These are phyloP conservation scores for Skeletonema tropicum DNA, from an alignment of 108 stramenopile genomes.

Conservation along the genomic window DNA sequence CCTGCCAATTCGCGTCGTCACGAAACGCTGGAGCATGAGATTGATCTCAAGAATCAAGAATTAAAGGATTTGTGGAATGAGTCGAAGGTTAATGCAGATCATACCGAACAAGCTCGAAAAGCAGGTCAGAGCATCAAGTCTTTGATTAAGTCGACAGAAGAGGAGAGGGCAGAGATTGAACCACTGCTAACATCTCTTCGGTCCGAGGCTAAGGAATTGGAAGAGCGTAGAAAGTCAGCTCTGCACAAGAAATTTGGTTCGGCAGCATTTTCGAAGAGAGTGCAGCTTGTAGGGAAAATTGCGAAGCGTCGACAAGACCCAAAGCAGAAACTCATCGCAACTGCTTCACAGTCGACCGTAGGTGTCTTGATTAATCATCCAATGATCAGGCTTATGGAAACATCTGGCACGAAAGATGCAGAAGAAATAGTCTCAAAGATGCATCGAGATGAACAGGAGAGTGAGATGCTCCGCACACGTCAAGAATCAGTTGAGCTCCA, in stretches of 20 bases:
- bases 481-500: neutral
- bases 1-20: constrained; percentile 28
- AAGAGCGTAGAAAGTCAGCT: constrained; percentile 16
- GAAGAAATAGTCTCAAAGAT: constrained; percentile 1
- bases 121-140: neutral
- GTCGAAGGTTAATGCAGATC: constrained; percentile 9
- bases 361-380: neutral
- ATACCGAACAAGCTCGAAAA: neutral
- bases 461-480: neutral
- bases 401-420: constrained; percentile 17
- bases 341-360: neutral
- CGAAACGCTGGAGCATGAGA: constrained; percentile 47
- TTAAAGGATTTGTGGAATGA: constrained; percentile 18
- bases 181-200: constrained; percentile 5
- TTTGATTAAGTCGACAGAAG: neutral
- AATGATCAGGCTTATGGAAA: constrained; percentile 18
- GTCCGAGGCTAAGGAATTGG: constrained; percentile 1
- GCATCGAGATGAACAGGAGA: neutral
- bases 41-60: constrained; percentile 33
- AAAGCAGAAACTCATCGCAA: neutral
- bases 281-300: constrained; percentile 8
- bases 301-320: constrained; percentile 8
- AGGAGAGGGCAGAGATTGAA: constrained; percentile 5
- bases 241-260: constrained; percentile 13
- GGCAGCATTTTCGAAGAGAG: constrained; percentile 8